Percentiles rank a stretch among this genome's conserved stretches.
phyloP scores from a whole-genome alignment of 208 protist genomes.

The Crithidia bombi region DNA sequence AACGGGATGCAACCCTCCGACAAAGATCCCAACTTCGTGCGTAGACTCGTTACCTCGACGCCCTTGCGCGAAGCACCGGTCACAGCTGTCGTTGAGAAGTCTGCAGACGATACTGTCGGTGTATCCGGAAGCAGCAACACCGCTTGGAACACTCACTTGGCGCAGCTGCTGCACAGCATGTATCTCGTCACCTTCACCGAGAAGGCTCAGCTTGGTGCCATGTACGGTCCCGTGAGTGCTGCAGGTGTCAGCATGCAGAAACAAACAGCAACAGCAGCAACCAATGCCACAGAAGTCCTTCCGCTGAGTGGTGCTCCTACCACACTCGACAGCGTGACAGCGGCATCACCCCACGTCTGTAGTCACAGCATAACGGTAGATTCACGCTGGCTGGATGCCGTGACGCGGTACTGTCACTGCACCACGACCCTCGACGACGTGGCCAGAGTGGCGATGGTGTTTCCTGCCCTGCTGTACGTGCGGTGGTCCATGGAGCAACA shows the following conservation, averaged over 20 bases:
- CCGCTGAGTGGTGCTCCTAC: background rate
- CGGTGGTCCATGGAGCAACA: conserved; percentile 33
- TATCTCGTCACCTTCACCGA: conserved; percentile 73
- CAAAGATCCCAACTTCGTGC: conserved; percentile 1
- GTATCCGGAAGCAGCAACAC: background rate
- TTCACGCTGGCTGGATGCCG: conserved; percentile 62
- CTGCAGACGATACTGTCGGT: background rate
- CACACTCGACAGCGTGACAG: too few species aligned
- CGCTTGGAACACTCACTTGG: conserved; percentile 40
- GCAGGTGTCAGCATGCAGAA: background rate
- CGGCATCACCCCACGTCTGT: too few species aligned
- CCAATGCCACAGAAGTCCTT: background rate
- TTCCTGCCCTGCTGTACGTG: conserved; percentile 54
- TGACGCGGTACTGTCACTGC: conserved; percentile 62
- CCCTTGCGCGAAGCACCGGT: conserved; percentile 1
- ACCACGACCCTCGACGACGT: conserved; percentile 67
- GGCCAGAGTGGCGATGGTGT: conserved; percentile 57
- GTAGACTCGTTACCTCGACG: background rate
- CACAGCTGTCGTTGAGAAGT: background rate
- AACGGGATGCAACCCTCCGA: background rate
- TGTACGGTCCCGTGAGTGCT: background rate
- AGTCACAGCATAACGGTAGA: conserved; percentile 35
- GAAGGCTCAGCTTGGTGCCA: conserved; percentile 69
- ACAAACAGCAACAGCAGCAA: background rate
- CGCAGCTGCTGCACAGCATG: conserved; percentile 63